phyloP scores from a whole-genome alignment of 2,329 filamentous ascomycete genomes.

The Emmonsiellopsis sp. region DNA sequence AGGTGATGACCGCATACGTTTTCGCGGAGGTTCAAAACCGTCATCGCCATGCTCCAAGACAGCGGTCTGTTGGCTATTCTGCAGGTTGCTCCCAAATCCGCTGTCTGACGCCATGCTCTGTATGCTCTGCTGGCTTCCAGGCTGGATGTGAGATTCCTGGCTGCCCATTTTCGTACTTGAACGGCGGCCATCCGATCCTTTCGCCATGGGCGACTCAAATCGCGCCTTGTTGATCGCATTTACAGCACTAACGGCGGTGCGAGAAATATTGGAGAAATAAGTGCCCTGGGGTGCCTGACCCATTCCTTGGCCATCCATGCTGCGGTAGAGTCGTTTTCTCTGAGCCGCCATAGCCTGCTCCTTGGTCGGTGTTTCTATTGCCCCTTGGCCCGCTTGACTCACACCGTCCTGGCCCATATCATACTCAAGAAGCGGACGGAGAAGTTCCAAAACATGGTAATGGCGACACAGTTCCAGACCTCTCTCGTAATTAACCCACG shows the following conservation, averaged over 20 bases:
- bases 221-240: constrained; percentile 94
- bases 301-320: constrained; percentile 57
- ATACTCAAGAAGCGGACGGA: constrained; percentile 40
- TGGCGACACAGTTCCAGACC: constrained; percentile 84
- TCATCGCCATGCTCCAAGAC: constrained; percentile 34
- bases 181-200: constrained; percentile 54
- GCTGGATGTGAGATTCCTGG: constrained; percentile 58
- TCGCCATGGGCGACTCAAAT: constrained; percentile 74
- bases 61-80: constrained; percentile 38
- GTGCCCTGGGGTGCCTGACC: constrained; percentile 62
- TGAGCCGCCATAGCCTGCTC: constrained; percentile 97
- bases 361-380: constrained; percentile 90
- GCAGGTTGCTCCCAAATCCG: constrained; percentile 57
- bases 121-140: constrained; percentile 64
- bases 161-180: constrained; percentile 56
- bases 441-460: constrained; percentile 46
- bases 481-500: constrained; percentile 91
- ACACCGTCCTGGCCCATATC: constrained; percentile 45
- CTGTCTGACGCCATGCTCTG: constrained; percentile 64
- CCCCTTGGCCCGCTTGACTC: constrained; percentile 59
- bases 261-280: constrained; percentile 95
- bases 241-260: constrained; percentile 83
- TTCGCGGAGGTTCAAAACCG: constrained; percentile 56
- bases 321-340: constrained; percentile 84
- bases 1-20: constrained; percentile 56